Base-by-base conservation (phyloP, 768 basidiomycete genomes). In the Hericium coralloides region DNA sequence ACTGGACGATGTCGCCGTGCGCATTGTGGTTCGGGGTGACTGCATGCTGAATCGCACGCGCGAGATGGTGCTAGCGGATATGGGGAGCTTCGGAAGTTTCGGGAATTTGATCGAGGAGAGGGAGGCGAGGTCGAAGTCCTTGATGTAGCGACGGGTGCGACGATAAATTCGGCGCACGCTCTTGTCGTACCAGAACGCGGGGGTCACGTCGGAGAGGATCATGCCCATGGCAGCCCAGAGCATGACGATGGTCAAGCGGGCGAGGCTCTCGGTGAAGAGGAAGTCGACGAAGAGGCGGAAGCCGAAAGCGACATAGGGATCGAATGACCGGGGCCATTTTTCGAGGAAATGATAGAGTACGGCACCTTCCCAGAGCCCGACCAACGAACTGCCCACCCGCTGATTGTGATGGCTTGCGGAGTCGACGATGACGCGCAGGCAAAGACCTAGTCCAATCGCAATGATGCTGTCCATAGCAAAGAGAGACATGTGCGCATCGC, bases 301-400 rank as follows among this genome's bases (percentile, higher is more conserved):
- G 38, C 72, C 83, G 58, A 82, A 80, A 14, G 79, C 84, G 55
- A 89, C 70, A 68, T 83, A 87, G 8, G 87, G 87, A 68, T 89
- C 87, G 56, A 76, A 73, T 0, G 87, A 87, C 36, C 65, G 64
- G 36, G 86, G 85, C 69, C 77, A 77, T 66, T 85, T 85, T 59
- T 78, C 78, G 60, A 87, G 69, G 67, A 87, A 89, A 62, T 89
- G 88, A 41, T 82, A 79, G 55, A 88, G 74, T 38, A 89, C 81
- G 23, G 86, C 78, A 50, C 89, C 87, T 69, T 90, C 88, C 86
- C 87, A 90, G 18, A 89, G 72, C 8, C 88, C 89, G 54, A 91
- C 74, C 56, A 90, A 76, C 14, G 83, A 82, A 17, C 83, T 81
- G n/a, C 76, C 79, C 55, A 80, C 66, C 57, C 74, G 78, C 67